Conservation (phyloP, 1,139 yeast species). For the Hansenula sp. region DNA sequence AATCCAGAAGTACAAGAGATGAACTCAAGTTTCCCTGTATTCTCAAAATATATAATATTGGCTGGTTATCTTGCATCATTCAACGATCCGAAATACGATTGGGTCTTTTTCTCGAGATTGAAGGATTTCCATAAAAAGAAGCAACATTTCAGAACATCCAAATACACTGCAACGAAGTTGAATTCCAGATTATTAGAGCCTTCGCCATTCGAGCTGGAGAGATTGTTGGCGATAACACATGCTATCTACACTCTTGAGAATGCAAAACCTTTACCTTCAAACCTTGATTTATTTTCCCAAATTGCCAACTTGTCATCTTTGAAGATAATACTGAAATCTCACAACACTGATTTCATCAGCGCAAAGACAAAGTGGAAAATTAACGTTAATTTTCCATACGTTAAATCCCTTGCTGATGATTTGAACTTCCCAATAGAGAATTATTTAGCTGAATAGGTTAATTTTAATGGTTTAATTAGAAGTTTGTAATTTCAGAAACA, state of each 20-base stretch:
- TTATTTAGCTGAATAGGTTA: conserved; percentile 33
- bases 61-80: conserved; percentile 73
- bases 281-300: conserved; percentile 50
- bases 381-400: conserved; percentile 50
- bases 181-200: conserved; percentile 56
- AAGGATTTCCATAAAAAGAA: conserved; percentile 42
- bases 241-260: conserved; percentile 39
- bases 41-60: conserved; percentile 57
- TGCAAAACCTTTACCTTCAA: conserved; percentile 28
- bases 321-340: conserved; percentile 44
- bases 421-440: conserved; percentile 51
- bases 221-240: conserved; percentile 61
- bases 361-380: conserved; percentile 64
- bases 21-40: conserved; percentile 43
- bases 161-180: conserved; percentile 36
- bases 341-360: conserved; percentile 45
- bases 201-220: conserved; percentile 60
- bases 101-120: conserved; percentile 54
- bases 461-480: not conserved
- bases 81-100: conserved; percentile 55
- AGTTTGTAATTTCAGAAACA: conserved; percentile 2
- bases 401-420: conserved; percentile 46
- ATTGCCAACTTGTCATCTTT: conserved; percentile 56
- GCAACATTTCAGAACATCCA: conserved; percentile 30
- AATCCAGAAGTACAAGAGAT: not conserved